These are phyloP conservation scores for Cordyceps fumosorosea DNA, from an alignment of 2,329 filamentous ascomycete species.

Conservation along the genomic window DNA sequence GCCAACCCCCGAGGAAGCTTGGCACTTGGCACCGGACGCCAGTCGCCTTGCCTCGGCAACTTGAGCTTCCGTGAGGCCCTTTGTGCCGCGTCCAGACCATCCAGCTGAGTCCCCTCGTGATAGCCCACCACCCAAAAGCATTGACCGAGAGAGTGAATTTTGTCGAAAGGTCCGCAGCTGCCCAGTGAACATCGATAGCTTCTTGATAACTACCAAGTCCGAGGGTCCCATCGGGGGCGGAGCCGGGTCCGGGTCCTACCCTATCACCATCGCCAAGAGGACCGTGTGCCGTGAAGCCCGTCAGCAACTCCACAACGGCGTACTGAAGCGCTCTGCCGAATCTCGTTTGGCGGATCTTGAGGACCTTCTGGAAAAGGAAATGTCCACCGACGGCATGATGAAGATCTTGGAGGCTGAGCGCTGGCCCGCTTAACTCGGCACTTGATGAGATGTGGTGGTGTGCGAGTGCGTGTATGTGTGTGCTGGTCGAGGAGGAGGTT, in stretches of 20 bases:
- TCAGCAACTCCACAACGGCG: slow-evolving; percentile 2
- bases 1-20: too few relatives aligned
- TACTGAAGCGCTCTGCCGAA: slow-evolving; percentile 14
- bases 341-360: slow-evolving; percentile 15
- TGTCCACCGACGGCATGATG: slow-evolving; percentile 5
- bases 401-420: not conserved
- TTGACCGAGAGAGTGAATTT: not conserved
- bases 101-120: too few relatives aligned
- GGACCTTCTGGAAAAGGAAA: slow-evolving; percentile 18
- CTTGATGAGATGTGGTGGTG: not conserved
- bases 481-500: too few relatives aligned
- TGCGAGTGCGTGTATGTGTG: too few relatives aligned
- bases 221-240: not conserved
- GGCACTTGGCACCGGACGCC: too few relatives aligned
- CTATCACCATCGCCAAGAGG: slow-evolving; percentile 3
- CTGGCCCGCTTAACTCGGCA: slow-evolving; percentile 1
- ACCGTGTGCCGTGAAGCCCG: not conserved
- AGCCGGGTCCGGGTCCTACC: not conserved
- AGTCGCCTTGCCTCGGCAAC: too few relatives aligned
- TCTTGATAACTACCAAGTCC: not conserved
- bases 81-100: too few relatives aligned
- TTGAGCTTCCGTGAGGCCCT: too few relatives aligned
- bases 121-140: not conserved
- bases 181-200: not conserved
- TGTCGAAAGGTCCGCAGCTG: not conserved